Conservation (phyloP, 192 early-diverging fungal genomes). For the Umbelopsis isabellina region DNA sequence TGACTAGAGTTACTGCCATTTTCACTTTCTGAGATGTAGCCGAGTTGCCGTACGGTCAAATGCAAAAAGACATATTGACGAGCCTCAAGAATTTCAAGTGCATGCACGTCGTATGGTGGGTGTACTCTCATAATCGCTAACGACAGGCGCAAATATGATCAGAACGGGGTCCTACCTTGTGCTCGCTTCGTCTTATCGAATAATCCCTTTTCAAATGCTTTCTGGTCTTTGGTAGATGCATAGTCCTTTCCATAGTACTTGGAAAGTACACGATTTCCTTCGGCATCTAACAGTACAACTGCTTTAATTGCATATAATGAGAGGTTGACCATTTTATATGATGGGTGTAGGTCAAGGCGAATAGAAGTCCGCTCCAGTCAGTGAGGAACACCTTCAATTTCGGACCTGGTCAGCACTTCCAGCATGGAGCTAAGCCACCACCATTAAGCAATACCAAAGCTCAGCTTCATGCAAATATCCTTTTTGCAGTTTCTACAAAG, state of each 20-base stretch:
- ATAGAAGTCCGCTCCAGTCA: conserved; percentile 21
- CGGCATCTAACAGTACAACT: conserved; percentile 87
- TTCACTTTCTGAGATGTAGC: neutral
- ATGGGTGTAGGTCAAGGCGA: neutral
- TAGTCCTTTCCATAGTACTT: conserved; percentile 81
- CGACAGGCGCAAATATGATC: neutral
- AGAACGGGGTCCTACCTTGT: conserved; percentile 51
- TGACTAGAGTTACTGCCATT: neutral
- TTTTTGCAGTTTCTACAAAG: neutral
- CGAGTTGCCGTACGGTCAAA: neutral
- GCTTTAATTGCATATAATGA: conserved; percentile 88
- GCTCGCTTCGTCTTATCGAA: conserved; percentile 90
- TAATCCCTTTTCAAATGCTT: conserved; percentile 88
- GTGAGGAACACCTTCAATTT: conserved; percentile 1
- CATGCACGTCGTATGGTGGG: no score
- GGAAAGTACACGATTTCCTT: conserved; percentile 89
- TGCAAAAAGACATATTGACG: conserved; percentile 3
- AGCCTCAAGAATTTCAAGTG: neutral
- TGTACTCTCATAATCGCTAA: no score
- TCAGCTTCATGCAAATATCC: neutral
- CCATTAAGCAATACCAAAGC: neutral
- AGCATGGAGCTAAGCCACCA: conserved; percentile 15
- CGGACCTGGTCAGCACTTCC: neutral
- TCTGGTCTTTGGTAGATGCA: conserved; percentile 79
- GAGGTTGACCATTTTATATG: conserved; percentile 70